Conservation (phyloP, 1,284 basidiomycete genomes). For the Ceratorhiza oryzae-sativae region DNA sequence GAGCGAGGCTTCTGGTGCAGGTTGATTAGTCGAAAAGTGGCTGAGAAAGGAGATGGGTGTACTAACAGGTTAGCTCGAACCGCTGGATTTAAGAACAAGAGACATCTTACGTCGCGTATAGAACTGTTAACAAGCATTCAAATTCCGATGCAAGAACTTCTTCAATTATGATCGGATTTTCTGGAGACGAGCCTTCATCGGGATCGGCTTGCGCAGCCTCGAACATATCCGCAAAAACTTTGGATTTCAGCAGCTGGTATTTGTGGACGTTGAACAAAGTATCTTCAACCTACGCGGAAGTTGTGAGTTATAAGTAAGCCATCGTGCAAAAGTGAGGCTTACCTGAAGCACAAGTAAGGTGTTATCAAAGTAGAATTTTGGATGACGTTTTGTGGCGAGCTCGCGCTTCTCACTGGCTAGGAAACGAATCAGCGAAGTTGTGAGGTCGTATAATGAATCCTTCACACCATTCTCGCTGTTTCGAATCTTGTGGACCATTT, state of each 20-base stretch:
- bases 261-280: conserved; percentile 18
- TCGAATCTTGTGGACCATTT: not conserved
- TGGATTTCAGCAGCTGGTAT: conserved; percentile 22
- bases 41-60: not conserved
- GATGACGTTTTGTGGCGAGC: not conserved
- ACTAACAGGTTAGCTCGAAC: not conserved
- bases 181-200: not conserved
- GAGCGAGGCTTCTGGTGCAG: not conserved
- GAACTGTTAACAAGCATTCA: not conserved
- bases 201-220: not conserved
- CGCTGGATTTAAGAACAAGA: not conserved
- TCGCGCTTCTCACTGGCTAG: not conserved
- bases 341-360: conserved; percentile 16
- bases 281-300: not conserved
- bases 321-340: not conserved
- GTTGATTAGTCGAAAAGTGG: conserved; percentile 8
- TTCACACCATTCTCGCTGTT: not conserved
- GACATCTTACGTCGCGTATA: conserved; percentile 3
- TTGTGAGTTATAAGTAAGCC: not conserved
- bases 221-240: conserved; percentile 26
- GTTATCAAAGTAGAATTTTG: conserved; percentile 21
- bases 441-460: not conserved
- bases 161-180: conserved; percentile 17
- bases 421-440: not conserved
- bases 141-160: conserved; percentile 5